Conservation (phyloP, 2,329 filamentous ascomycete species). For the Lecanicillium sp. region DNA sequence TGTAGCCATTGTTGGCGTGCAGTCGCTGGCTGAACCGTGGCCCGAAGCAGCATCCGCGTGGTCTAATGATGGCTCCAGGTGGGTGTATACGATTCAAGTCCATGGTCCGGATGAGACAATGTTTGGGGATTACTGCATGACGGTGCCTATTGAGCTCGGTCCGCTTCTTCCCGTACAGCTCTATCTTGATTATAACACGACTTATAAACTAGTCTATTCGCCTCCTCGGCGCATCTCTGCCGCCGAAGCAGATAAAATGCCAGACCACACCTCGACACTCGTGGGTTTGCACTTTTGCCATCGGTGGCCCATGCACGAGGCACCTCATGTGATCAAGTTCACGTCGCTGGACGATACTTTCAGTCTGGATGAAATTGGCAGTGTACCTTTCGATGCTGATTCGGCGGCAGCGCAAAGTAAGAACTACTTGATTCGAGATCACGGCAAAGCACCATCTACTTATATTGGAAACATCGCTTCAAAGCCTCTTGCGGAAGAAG, state of each 20-base stretch:
- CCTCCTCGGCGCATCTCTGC: slow-evolving; percentile 17
- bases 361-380: slow-evolving; percentile 26
- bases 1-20: slow-evolving; percentile 29
- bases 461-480: slow-evolving; percentile 35
- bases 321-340: slow-evolving; percentile 40
- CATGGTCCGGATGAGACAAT: slow-evolving; percentile 17
- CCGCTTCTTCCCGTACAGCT: slow-evolving; percentile 31
- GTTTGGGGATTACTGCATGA: slow-evolving; percentile 35
- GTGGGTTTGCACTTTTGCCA: slow-evolving; percentile 43
- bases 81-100: background rate
- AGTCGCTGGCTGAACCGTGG: slow-evolving; percentile 43
- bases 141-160: slow-evolving; percentile 38
- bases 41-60: slow-evolving; percentile 36
- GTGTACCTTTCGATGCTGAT: slow-evolving; percentile 21
- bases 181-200: slow-evolving; percentile 31
- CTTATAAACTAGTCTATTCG: slow-evolving; percentile 28
- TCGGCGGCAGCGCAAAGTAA: slow-evolving; percentile 18
- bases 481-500: slow-evolving; percentile 37
- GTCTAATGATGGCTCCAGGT: slow-evolving; percentile 19
- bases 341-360: slow-evolving; percentile 22
- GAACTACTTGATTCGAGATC: slow-evolving; percentile 37
- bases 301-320: slow-evolving; percentile 35
- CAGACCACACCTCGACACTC: slow-evolving; percentile 41
- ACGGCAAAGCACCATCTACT: slow-evolving; percentile 30
- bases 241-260: slow-evolving; percentile 13